phyloP scores from a whole-genome alignment of 2,329 filamentous ascomycete genomes.

The Penicillium aurantiogriseum region DNA sequence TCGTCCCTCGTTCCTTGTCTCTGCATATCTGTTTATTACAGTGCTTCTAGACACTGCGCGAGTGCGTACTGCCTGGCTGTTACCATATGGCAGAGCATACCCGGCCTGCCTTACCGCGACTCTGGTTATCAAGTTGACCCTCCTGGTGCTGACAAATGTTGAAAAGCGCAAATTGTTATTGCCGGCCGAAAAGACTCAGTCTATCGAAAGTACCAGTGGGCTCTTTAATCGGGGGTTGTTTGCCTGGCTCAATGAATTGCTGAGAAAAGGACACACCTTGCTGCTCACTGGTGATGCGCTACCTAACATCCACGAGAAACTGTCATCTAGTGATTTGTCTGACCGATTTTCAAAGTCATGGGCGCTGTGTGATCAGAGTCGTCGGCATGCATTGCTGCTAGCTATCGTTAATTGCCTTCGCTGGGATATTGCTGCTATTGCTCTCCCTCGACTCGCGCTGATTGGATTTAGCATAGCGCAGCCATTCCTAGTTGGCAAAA shows the following conservation, averaged over 20 bases:
- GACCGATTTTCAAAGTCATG: too few species aligned
- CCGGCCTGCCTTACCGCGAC: conserved; percentile 36
- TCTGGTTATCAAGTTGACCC: conserved; percentile 37
- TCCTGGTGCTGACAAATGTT: conserved; percentile 39
- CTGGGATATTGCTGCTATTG: too few species aligned
- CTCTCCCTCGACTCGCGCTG: too few species aligned
- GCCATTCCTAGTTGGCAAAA: too few species aligned
- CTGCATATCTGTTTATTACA: conserved; percentile 44
- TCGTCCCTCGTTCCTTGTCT: conserved; percentile 32
- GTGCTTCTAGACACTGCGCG: conserved; percentile 44
- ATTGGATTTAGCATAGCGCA: too few species aligned
- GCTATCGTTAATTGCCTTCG: too few species aligned
- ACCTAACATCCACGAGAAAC: conserved; percentile 10
- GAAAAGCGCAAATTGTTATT: conserved; percentile 37
- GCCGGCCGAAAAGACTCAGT: conserved; percentile 31
- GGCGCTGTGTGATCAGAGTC: too few species aligned
- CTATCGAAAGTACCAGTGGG: conserved; percentile 49
- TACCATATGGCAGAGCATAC: conserved; percentile 26
- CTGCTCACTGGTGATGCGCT: conserved; percentile 7
- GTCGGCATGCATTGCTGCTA: too few species aligned
- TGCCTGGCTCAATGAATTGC: conserved; percentile 42
- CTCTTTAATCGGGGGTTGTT: conserved; percentile 45
- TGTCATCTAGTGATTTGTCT: conserved; percentile 1
- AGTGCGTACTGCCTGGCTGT: conserved; percentile 41
- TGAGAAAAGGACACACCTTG: conserved; percentile 15